Evolutionary conservation across 805 yeast species (phyloP).

Genomic region (Saccharomycopsis sp.): DNA sequence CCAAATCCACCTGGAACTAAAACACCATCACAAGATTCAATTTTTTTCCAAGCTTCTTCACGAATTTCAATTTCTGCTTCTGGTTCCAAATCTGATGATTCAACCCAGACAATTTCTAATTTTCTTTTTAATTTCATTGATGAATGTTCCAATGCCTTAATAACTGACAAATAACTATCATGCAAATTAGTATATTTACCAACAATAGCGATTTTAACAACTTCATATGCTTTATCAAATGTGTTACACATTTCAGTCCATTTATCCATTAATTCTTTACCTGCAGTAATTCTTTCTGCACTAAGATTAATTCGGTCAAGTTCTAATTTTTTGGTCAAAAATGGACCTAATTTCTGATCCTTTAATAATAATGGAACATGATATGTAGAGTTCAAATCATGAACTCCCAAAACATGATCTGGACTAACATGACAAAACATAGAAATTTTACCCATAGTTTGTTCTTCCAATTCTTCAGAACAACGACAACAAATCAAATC

Average conservation of each 20-base stretch:
- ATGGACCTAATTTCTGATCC: constrained; percentile 78
- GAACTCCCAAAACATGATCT: constrained; percentile 95
- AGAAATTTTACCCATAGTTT: constrained; percentile 92
- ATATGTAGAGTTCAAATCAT: constrained; percentile 93
- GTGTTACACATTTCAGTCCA: constrained; percentile 78
- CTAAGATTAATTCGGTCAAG: constrained; percentile 44
- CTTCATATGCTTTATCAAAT: constrained; percentile 77
- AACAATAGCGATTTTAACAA: constrained; percentile 90
- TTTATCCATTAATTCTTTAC: constrained; percentile 58
- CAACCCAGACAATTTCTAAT: constrained; percentile 92
- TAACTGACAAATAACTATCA: constrained; percentile 91
- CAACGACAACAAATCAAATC: constrained; percentile 99
- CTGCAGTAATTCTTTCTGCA: constrained; percentile 49
- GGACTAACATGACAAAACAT: constrained; percentile 99
- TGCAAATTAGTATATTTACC: constrained; percentile 96
- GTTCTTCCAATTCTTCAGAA: constrained; percentile 66
- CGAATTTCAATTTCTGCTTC: constrained; percentile 63
- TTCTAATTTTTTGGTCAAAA: constrained; percentile 59
- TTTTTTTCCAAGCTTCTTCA: constrained; percentile 92
- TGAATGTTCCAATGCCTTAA: constrained; percentile 91
- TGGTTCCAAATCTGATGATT: constrained; percentile 82
- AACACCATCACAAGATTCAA: constrained; percentile 93
- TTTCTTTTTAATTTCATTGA: constrained; percentile 83
- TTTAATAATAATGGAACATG: constrained; percentile 90
- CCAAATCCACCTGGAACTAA: constrained; percentile 99